Base-by-base conservation (phyloP, 2,329 filamentous ascomycete species). In the Pseudocercospora fuligena region DNA sequence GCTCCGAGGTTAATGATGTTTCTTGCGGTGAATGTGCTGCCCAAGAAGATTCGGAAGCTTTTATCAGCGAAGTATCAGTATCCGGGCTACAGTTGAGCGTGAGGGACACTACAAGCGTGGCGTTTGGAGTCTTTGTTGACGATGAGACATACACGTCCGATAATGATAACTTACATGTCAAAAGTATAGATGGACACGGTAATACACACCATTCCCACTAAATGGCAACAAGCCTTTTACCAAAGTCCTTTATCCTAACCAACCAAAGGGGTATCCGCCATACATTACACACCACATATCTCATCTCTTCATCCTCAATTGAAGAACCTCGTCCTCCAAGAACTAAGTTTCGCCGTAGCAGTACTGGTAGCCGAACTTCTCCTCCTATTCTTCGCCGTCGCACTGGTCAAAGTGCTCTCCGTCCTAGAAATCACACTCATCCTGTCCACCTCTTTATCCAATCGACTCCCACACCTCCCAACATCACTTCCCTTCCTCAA, bases 271-370 rank as follows among this genome's bases (percentile, higher is more conserved):
- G 51, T 56, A 56, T 56, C 51, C 51, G 51, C 51, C 27, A 56
- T 56, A 31, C 27, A 56, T 29, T 31, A 56, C 23, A 29, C 51
- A 21, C 58, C 31, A 36, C 8, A 14, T 16, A 49, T 43, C 16
- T 36, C 25, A n/a, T 40, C 27, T 27, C 23, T 25, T 54, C 56
- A 62, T 29, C 36, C 53, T 19, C 62, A 64, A 23, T 64, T 63
- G 56, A 64, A 64, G 12, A 71, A 66, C 23, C 65, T 62, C 23
- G 29, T 67, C 46, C 60, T 64, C 69, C 69, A 71, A 2, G 64
- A 65, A 54, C 66, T 70, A 64, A 67, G 57, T 46, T 66, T 70
- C 19, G 68, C 63, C 14, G 69, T 69, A 14, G 69, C 69, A 3
- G 67, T 67, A 54, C 67, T 36, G 9, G 27, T 69, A 25, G 65